phyloP scores from a whole-genome alignment of 805 yeast species.

The Yarrowia osloensis region DNA sequence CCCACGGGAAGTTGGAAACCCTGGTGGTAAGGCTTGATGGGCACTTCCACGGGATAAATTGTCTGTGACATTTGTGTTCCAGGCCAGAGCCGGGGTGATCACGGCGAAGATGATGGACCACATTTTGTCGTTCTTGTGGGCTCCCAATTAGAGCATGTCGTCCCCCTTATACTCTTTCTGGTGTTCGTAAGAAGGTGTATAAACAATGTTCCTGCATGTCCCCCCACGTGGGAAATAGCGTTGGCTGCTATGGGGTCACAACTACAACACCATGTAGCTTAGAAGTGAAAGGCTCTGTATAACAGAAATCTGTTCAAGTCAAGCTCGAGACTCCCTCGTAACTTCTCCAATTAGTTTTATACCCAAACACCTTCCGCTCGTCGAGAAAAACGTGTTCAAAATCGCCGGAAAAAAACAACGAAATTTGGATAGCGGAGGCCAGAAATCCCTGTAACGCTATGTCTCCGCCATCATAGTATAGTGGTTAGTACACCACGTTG shows the following conservation, averaged over 20 bases:
- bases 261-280: too few species aligned
- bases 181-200: background rate
- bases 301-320: too few species aligned
- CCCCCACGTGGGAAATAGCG: conserved; percentile 20
- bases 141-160: background rate
- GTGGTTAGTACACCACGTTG: conserved; percentile 31
- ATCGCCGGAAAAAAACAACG: too few species aligned
- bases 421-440: too few species aligned
- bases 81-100: background rate
- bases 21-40: conserved; percentile 1
- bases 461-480: conserved; percentile 25
- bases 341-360: too few species aligned
- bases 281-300: too few species aligned
- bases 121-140: background rate
- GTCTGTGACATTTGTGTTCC: conserved; percentile 4
- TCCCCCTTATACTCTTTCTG: background rate
- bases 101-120: background rate
- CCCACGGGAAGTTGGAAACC: conserved; percentile 6
- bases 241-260: background rate
- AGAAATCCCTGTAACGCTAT: background rate
- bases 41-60: background rate
- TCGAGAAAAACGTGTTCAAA: too few species aligned
- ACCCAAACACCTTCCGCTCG: too few species aligned
- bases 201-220: background rate
- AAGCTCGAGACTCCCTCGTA: too few species aligned